Evolutionary conservation across 495 filamentous ascomycete species (phyloP).

Genomic region (Ramalina intermedia): DNA sequence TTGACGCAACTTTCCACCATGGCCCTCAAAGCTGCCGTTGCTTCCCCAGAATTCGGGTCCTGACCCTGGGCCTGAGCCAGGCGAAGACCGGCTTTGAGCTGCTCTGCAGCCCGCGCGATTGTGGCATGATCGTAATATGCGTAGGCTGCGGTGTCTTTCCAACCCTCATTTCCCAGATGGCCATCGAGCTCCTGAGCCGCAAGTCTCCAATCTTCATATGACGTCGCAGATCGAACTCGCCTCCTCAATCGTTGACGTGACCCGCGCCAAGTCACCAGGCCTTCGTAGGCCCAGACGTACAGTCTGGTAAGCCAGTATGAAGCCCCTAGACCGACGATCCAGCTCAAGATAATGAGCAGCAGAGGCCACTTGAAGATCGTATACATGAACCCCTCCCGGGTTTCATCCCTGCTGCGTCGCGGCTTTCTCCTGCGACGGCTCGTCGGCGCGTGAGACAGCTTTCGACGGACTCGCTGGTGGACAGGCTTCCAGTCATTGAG

Average conservation of each 20-base stretch:
- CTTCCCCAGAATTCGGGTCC: slow-evolving; percentile 20
- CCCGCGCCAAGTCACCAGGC: slow-evolving; percentile 44
- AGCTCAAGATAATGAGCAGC: slow-evolving; percentile 59
- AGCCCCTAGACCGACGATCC: slow-evolving; percentile 55
- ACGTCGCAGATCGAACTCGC: slow-evolving; percentile 51
- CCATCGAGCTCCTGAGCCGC: slow-evolving; percentile 67
- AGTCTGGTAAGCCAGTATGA: slow-evolving; percentile 67
- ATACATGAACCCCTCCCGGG: slow-evolving; percentile 84
- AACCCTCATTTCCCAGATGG: slow-evolving; percentile 67
- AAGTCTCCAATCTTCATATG: slow-evolving; percentile 67
- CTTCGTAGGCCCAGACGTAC: slow-evolving; percentile 50
- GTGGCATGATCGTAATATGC: slow-evolving; percentile 89
- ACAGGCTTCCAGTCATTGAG: slow-evolving; percentile 80
- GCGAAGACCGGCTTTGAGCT: slow-evolving; percentile 48
- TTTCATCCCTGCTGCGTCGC: slow-evolving; percentile 68
- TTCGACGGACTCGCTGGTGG: slow-evolving; percentile 46
- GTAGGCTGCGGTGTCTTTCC: slow-evolving; percentile 81
- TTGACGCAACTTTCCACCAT: slow-evolving; percentile 85
- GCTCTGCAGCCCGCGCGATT: slow-evolving; percentile 55
- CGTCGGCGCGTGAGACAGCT: slow-evolving; percentile 21
- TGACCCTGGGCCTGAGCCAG: slow-evolving; percentile 35
- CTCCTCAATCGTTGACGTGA: slow-evolving; percentile 52
- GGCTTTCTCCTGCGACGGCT: slow-evolving; percentile 22
- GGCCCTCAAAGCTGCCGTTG: slow-evolving; percentile 55
- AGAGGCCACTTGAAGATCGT: slow-evolving; percentile 83